Evolutionary conservation across 177 flowering plant species (phyloP), one percentile per base, ranked within the genome.

Genomic region (Tripterygium wilfordii): DNA sequence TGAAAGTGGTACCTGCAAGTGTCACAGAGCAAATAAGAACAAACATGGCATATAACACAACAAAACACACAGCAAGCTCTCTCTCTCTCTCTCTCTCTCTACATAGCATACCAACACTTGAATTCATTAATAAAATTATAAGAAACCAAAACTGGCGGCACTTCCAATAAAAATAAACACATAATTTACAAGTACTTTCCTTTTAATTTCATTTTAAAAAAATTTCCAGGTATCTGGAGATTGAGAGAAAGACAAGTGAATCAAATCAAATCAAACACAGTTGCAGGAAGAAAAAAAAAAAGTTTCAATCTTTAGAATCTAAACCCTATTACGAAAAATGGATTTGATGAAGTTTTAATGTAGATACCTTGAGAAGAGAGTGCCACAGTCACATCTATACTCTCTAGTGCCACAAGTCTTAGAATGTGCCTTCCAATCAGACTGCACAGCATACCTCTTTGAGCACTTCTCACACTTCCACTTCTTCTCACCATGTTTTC

Each of bases 401-500:
- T 77, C 79, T 22, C 70, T 48, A 10, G 79, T 70, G 1, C 79
- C 82, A 13, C 79, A 77, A 3, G 72, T 77, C 57, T 77, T 77
- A 22, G 77, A 71, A 42, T 77, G 82, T 3, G 82, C 82, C 45
- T 77, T 77, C 82, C 79, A 71, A 37, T 77, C 79, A 1, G 82
- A 77, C 23, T 74, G 79, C 19, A 77, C 82, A 6, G 82, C 82
- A 20, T 77, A 77, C 8, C 66, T 44, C 75, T 77, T 77, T 0
- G 72, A 68, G 51, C 82, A 77, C 45, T 76, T 76, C 17, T 76
- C 78, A 21, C 82, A 76, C 60, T 70, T 73, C 70, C 68, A 77
- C 22, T 77, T 77, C 65, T 77, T 77, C 61, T 77, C 82, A n/a
- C 82, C 79, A 19, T 77, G 82, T 45, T 77, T 77, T 9, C 82